phyloP scores from a whole-genome alignment of 176 grass and related monocot species.

The Thalia dealbata region DNA sequence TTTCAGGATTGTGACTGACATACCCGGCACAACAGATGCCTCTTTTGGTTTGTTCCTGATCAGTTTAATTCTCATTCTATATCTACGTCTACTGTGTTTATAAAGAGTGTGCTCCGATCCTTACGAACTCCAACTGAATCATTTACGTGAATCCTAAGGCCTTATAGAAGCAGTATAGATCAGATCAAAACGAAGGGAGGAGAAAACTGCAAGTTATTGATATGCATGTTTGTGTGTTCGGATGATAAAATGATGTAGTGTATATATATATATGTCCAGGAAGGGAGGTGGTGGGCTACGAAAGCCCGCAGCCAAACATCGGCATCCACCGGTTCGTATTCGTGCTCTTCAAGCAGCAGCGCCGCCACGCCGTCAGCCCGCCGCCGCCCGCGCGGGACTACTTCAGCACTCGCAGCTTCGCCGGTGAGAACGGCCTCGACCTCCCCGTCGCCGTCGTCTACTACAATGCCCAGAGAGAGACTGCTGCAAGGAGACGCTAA shows the following conservation, averaged over 20 bases:
- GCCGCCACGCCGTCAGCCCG: constrained; percentile 29
- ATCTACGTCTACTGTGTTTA: no score
- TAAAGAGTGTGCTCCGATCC: no score
- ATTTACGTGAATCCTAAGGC: no score
- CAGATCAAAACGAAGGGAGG: no score
- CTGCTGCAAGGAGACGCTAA: constrained; percentile 69
- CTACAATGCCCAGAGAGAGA: constrained; percentile 85
- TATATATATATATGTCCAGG: constrained; percentile 23
- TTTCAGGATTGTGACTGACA: constrained; percentile 84
- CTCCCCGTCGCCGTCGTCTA: constrained; percentile 83
- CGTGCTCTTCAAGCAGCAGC: constrained; percentile 83
- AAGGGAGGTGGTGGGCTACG: constrained; percentile 52
- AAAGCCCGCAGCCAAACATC: constrained; percentile 74
- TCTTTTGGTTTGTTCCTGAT: constrained; percentile 47
- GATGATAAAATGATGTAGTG: no score
- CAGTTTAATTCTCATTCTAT: no score
- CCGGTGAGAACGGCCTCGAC: constrained; percentile 62
- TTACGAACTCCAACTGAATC: no score
- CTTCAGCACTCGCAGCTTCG: constrained; percentile 73
- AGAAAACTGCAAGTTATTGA: no score
- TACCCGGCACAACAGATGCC: constrained; percentile 87
- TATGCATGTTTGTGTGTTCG: no score
- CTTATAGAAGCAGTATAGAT: no score
- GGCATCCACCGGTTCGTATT: constrained; percentile 95
- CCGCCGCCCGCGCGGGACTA: constrained; percentile 45